phyloP scores from a whole-genome alignment of 352 stramenopile genomes.

The Pythium biforme region DNA sequence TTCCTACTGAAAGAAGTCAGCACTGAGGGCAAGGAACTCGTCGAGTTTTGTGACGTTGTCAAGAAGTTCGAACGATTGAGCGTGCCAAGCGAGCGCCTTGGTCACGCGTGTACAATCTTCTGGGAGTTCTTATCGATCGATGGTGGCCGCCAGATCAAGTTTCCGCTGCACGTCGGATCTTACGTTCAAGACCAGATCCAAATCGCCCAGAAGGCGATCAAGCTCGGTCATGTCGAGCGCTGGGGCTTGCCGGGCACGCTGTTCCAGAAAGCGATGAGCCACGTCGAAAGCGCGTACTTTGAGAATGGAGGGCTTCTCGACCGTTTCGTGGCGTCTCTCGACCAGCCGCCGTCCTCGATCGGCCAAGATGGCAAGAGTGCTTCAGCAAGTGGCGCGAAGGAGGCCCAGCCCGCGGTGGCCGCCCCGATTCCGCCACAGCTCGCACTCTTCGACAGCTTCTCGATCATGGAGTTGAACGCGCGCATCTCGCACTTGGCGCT shows the following conservation, averaged over 20 bases:
- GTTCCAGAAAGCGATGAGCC: slow-evolving; percentile 67
- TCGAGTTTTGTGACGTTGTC: slow-evolving; percentile 82
- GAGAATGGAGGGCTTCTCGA: slow-evolving; percentile 68
- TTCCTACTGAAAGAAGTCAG: slow-evolving; percentile 66
- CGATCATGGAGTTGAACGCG: slow-evolving; percentile 85
- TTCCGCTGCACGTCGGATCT: slow-evolving; percentile 46
- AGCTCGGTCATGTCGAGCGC: slow-evolving; percentile 20
- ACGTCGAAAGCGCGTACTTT: slow-evolving; percentile 72
- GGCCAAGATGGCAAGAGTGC: slow-evolving; percentile 28
- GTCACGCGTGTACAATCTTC: slow-evolving; percentile 76
- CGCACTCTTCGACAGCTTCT: slow-evolving; percentile 80
- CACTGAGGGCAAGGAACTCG: slow-evolving; percentile 52
- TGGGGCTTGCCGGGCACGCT: slow-evolving; percentile 42
- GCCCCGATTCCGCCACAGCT: slow-evolving; percentile 67
- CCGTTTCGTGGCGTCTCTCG: slow-evolving; percentile 73
- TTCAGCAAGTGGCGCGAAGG: slow-evolving; percentile 11
- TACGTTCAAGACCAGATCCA: slow-evolving; percentile 72
- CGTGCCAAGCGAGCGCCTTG: slow-evolving; percentile 63
- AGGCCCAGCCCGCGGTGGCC: background rate
- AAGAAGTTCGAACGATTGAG: slow-evolving; percentile 81
- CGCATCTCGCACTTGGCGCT: slow-evolving; percentile 62
- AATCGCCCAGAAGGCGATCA: slow-evolving; percentile 43
- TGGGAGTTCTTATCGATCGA: slow-evolving; percentile 81
- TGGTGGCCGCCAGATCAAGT: slow-evolving; percentile 56
- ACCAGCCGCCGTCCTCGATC: slow-evolving; percentile 34